Percentiles rank a stretch among this genome's conserved stretches.
These are phyloP conservation scores for Globisporangium megalacanthum DNA, from an alignment of 352 stramenopile species.

Conservation along the genomic window DNA sequence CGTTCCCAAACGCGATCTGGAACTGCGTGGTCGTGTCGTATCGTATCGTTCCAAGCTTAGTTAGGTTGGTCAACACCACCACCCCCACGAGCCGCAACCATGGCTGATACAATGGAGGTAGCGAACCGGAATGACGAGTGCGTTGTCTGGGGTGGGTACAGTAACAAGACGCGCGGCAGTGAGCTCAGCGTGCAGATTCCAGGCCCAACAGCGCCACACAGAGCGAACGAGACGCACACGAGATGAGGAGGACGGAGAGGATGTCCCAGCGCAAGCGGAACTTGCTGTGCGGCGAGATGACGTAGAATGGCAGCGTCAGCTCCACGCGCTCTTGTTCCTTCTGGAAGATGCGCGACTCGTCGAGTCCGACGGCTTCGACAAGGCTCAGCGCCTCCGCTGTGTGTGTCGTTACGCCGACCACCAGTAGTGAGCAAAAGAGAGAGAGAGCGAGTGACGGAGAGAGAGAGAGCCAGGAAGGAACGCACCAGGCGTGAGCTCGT, in stretches of 20 bases:
- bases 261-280: conserved; percentile 77
- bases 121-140: conserved; percentile 56
- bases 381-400: conserved; percentile 71
- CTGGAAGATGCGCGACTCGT: conserved; percentile 87
- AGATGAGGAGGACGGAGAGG: conserved; percentile 63
- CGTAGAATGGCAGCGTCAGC: conserved; percentile 65
- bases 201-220: not conserved
- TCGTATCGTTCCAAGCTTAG: not conserved
- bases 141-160: conserved; percentile 61
- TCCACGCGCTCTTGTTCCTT: conserved; percentile 81
- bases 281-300: conserved; percentile 72
- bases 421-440: not conserved
- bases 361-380: conserved; percentile 65
- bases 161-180: not conserved
- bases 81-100: no score
- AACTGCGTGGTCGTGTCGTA: conserved; percentile 28
- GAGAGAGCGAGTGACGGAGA: not conserved
- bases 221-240: conserved; percentile 28
- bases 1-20: conserved; percentile 51
- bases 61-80: not conserved
- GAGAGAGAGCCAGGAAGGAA: not conserved
- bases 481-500: conserved; percentile 72
- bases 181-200: not conserved
- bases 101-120: not conserved
- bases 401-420: no score